Base-by-base conservation (phyloP, 1,284 basidiomycete species). In the Leccinum pallidistipes region DNA sequence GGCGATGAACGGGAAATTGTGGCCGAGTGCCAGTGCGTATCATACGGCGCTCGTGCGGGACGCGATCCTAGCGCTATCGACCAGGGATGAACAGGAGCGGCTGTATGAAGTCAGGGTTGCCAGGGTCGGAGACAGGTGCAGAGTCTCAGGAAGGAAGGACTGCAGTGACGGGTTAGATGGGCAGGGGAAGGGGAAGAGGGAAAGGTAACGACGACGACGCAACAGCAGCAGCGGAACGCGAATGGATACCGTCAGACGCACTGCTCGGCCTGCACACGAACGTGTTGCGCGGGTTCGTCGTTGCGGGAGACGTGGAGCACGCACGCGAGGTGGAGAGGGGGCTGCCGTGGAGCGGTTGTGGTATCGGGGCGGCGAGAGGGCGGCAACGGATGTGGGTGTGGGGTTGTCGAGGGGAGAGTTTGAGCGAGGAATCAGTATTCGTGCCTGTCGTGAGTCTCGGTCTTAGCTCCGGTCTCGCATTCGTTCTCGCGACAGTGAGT, bases 221-320 rank as follows among this genome's bases (percentile, higher is more conserved):
- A n/a, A n/a, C 4, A 11, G 11, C 11, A 5, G 5, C n/a, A 16
- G 70, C 31, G 29, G 14, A 21, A 56, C 64, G 5, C 31, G 1
- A 38, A 14, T 76, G 18, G 67, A 68, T 2, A 57, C 11, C 5
- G 32, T 34, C 32, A 34, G 32, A 34, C 11, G 32, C 32, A 5
- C 32, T 34, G 11, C 32, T 34, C 5, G 11, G 32, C 32, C 5
- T 69, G 2, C 67, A 77, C 32, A 77, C 76, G 1, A 69, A 72
- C 27, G 70, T 76, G 56, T 60, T 80, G 36, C 68, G 69, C 9
- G 71, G 69, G 14, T 67, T 79, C 38, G 58, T 75, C 9, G n/a
- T 69, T 18, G 61, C 66, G 6, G 61, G 64, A 12, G 59, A 66
- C 27, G 40, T 69, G 14, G 55, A 53, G 14, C 64, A 63, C 14